phyloP scores from a whole-genome alignment of 805 yeast species.

The Jamesozyma rosinii region DNA sequence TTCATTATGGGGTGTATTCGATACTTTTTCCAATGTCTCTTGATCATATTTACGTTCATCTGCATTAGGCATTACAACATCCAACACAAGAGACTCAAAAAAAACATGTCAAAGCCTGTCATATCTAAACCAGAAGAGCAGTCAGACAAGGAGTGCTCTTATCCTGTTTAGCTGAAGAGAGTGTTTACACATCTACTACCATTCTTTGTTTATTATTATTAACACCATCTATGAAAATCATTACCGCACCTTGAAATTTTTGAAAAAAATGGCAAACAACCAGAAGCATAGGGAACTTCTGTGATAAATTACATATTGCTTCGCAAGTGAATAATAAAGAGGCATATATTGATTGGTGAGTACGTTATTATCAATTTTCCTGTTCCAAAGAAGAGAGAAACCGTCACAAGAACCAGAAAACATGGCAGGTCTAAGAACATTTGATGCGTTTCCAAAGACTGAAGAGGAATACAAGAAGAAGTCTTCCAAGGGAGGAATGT shows the following conservation, averaged over 20 bases:
- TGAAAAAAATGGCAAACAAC: not conserved
- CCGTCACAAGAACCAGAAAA: not conserved
- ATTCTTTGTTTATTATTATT: too few species aligned
- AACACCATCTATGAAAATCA: too few species aligned
- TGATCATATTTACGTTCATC: slow-evolving; percentile 9
- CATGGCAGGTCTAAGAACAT: slow-evolving; percentile 39
- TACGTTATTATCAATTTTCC: not conserved
- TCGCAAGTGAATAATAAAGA: too few species aligned
- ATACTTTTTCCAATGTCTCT: slow-evolving; percentile 10
- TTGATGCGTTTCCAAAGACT: slow-evolving; percentile 72
- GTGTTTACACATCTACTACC: too few species aligned
- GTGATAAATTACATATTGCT: too few species aligned
- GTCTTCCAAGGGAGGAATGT: slow-evolving; percentile 67
- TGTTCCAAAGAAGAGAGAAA: not conserved
- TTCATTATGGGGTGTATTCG: slow-evolving; percentile 15
- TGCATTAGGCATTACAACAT: slow-evolving; percentile 10
- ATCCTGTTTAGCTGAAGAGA: too few species aligned
- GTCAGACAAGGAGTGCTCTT: not conserved
- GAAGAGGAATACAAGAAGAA: slow-evolving; percentile 62
- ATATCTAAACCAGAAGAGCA: not conserved
- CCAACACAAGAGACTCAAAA: not conserved
- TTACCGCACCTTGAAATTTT: not conserved
- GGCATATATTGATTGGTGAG: too few species aligned
- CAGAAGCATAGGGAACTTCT: too few species aligned
- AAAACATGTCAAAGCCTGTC: not conserved